Percentiles rank a stretch among this genome's conserved stretches.
Evolutionary conservation across 768 basidiomycete species (phyloP).

Genomic region (Boletus reticulatus): DNA sequence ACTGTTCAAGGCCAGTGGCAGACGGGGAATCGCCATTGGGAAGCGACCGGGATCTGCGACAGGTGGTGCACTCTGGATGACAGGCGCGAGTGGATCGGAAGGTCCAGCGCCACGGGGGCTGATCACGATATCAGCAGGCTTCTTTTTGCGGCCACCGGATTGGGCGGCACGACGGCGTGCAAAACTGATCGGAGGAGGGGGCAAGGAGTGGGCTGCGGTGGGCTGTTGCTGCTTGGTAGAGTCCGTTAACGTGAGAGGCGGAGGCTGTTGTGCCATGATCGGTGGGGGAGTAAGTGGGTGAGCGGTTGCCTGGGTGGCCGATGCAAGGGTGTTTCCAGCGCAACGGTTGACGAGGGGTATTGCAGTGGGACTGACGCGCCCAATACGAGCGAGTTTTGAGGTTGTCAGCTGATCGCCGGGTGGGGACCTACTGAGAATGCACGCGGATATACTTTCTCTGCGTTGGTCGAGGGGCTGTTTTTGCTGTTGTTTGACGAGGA

Average conservation of each 20-base stretch:
- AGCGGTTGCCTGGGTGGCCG: constrained; percentile 24
- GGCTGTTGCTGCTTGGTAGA: constrained; percentile 23
- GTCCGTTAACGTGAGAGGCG: constrained; percentile 8
- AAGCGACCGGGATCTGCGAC: constrained; percentile 46
- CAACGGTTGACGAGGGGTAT: constrained; percentile 20
- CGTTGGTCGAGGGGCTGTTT: constrained; percentile 70
- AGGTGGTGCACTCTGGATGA: constrained; percentile 77
- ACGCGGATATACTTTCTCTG: constrained; percentile 48
- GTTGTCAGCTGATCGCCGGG: constrained; percentile 26
- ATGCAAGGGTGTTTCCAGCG: constrained; percentile 25
- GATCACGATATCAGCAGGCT: constrained; percentile 79
- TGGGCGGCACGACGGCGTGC: constrained; percentile 70
- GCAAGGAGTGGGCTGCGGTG: constrained; percentile 40
- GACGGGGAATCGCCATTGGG: constrained; percentile 65
- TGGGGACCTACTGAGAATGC: constrained; percentile 25
- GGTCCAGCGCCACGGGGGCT: constrained; percentile 59
- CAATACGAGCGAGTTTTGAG: constrained; percentile 29
- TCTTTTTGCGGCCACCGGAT: constrained; percentile 58
- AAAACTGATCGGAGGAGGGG: constrained; percentile 75
- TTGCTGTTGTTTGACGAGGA: constrained; percentile 68
- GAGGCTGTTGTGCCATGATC: constrained; percentile 24
- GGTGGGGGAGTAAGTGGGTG: constrained; percentile 25
- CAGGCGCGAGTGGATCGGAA: constrained; percentile 56
- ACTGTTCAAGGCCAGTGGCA: constrained; percentile 48
- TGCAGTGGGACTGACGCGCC: constrained; percentile 40